phyloP scores from a whole-genome alignment of 202 grass and related monocot genomes.

The Cymbopogon flexuosus region DNA sequence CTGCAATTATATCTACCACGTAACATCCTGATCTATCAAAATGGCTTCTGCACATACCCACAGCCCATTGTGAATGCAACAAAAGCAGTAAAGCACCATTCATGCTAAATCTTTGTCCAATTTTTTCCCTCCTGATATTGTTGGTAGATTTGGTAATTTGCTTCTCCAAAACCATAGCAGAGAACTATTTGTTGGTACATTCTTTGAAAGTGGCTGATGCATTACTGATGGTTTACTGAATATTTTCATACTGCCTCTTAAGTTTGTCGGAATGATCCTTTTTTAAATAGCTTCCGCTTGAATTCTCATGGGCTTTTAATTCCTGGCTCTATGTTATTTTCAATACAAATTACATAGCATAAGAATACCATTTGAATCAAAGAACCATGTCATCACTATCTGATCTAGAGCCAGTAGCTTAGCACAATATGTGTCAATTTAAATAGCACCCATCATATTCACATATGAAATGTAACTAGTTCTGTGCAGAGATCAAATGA shows the following conservation, averaged over 20 bases:
- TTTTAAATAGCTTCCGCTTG: background rate
- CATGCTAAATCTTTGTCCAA: background rate
- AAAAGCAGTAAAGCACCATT: background rate
- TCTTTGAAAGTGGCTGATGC: background rate
- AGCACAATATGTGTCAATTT: background rate
- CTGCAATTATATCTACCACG: background rate
- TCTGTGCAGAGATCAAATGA: background rate
- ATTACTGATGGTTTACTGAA: background rate
- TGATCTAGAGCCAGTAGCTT: too few relatives aligned
- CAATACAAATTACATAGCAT: background rate
- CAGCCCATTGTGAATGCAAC: background rate
- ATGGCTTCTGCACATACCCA: background rate
- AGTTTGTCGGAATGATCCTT: background rate
- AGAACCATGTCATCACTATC: background rate
- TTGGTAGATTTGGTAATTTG: background rate
- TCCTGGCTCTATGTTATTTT: background rate
- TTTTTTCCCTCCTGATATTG: background rate
- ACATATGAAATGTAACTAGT: conserved; percentile 8
- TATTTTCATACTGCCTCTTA: background rate
- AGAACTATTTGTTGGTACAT: background rate
- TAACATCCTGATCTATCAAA: background rate
- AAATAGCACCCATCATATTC: background rate
- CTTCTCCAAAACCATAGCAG: background rate
- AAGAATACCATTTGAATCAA: background rate
- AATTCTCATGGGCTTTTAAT: background rate